These are phyloP conservation scores for Penicillium cosmopolitanum DNA, from an alignment of 495 filamentous ascomycete genomes.

Conservation along the genomic window DNA sequence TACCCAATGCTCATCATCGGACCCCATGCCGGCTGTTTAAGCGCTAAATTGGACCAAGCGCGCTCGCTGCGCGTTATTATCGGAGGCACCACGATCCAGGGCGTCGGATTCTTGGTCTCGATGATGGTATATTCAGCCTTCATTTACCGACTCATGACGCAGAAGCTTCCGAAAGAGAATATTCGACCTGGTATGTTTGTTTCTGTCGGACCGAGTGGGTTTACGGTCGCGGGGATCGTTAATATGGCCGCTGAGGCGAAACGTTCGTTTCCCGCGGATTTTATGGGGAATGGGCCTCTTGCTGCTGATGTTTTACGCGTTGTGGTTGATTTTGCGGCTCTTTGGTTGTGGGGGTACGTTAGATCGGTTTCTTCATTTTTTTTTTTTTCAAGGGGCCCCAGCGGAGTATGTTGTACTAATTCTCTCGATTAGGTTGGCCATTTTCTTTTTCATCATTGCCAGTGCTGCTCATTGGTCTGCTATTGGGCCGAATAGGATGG, in stretches of 20 bases:
- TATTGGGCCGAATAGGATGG: slow-evolving; percentile 62
- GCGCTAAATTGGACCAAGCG: slow-evolving; percentile 48
- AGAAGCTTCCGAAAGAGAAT: slow-evolving; percentile 79
- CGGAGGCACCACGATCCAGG: slow-evolving; percentile 74
- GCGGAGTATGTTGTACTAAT: too few species aligned
- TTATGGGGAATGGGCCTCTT: slow-evolving; percentile 62
- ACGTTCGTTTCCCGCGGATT: slow-evolving; percentile 52
- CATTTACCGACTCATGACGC: slow-evolving; percentile 88
- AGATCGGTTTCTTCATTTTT: background rate
- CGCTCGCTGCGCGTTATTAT: slow-evolving; percentile 66
- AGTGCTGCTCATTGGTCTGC: slow-evolving; percentile 78
- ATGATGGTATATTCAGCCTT: slow-evolving; percentile 87
- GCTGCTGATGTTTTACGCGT: slow-evolving; percentile 59
- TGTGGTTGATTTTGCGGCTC: slow-evolving; percentile 59
- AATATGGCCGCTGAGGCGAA: slow-evolving; percentile 56
- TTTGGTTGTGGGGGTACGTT: slow-evolving; percentile 80
- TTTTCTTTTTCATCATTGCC: slow-evolving; percentile 86
- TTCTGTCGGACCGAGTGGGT: slow-evolving; percentile 76
- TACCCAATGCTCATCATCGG: slow-evolving; percentile 84
- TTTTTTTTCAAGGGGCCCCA: too few species aligned
- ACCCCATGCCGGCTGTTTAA: slow-evolving; percentile 71
- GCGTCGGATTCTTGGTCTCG: slow-evolving; percentile 82
- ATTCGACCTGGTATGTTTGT: slow-evolving; percentile 85
- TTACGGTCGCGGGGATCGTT: slow-evolving; percentile 73
- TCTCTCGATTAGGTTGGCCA: slow-evolving; percentile 56